Percentiles rank a stretch among this genome's conserved stretches.
Conservation (phyloP, 2,329 filamentous ascomycete species). For the Ceratocystis alfenasii region DNA sequence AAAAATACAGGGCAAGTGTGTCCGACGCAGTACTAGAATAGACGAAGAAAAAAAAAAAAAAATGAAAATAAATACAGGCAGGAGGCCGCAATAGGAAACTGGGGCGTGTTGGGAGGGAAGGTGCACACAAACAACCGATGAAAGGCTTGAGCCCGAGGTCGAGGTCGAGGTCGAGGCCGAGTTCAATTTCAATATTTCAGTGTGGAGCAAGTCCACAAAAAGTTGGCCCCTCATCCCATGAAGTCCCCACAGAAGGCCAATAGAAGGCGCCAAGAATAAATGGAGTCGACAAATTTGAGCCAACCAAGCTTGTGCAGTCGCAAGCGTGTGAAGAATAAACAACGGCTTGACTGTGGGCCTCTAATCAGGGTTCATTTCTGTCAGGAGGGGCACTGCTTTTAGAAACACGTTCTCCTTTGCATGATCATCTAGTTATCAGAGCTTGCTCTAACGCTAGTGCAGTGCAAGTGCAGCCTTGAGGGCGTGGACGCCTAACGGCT, state of each 20-base stretch:
- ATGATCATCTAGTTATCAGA: too few species aligned
- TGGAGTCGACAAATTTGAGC: not conserved
- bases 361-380: not conserved
- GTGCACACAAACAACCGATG: not conserved
- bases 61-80: not conserved
- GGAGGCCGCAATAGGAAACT: not conserved
- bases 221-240: not conserved
- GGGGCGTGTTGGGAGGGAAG: not conserved
- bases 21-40: too few species aligned
- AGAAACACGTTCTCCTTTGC: too few species aligned
- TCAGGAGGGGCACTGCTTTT: too few species aligned
- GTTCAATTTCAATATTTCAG: not conserved
- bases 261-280: constrained; percentile 4
- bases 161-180: not conserved
- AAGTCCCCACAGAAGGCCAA: not conserved
- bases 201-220: not conserved
- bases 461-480: too few species aligned
- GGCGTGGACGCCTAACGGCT: too few species aligned
- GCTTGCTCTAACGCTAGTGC: too few species aligned
- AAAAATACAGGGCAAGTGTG: too few species aligned
- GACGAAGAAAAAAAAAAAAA: not conserved
- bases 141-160: not conserved
- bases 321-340: not conserved
- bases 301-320: not conserved
- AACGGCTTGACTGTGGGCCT: not conserved